Evolutionary conservation across 164 flowering plant species (phyloP).

Genomic region (Kalanchoe fedtschenkoi): DNA sequence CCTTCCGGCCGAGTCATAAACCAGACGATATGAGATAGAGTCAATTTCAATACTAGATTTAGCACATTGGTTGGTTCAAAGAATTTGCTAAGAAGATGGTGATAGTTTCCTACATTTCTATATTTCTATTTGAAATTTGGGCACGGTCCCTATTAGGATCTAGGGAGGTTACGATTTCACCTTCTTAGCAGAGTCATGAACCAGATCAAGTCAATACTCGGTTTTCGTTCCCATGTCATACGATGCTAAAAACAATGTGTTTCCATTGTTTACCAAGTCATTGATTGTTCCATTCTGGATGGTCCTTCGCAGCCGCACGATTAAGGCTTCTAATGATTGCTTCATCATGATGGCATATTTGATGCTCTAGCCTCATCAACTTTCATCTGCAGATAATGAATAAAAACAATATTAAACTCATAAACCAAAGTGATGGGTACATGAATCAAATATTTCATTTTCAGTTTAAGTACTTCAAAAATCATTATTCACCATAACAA

Average conservation of each 20-base stretch:
- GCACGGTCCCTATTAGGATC: background rate
- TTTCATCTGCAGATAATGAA: background rate
- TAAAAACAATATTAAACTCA: background rate
- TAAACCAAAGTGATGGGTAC: too few species aligned
- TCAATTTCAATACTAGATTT: too few species aligned
- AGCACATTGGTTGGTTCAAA: background rate
- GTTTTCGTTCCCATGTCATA: background rate
- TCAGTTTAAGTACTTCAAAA: too few species aligned
- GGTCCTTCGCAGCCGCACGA: background rate
- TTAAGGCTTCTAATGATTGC: slow-evolving; percentile 1
- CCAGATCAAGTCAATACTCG: background rate
- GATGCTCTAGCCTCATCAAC: background rate
- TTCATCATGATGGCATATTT: slow-evolving; percentile 2
- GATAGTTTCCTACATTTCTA: background rate
- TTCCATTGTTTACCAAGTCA: slow-evolving; percentile 6
- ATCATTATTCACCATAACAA: background rate
- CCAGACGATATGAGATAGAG: too few species aligned
- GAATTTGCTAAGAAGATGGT: slow-evolving; percentile 6
- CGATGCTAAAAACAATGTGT: background rate
- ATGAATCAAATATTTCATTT: too few species aligned
- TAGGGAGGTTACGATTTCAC: background rate
- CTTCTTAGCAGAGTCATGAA: slow-evolving; percentile 1
- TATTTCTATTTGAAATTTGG: background rate
- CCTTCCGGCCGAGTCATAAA: too few species aligned
- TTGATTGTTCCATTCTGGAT: too few species aligned